phyloP scores from a whole-genome alignment of 805 yeast species.

The Cyberlindnera subsufficiens region DNA sequence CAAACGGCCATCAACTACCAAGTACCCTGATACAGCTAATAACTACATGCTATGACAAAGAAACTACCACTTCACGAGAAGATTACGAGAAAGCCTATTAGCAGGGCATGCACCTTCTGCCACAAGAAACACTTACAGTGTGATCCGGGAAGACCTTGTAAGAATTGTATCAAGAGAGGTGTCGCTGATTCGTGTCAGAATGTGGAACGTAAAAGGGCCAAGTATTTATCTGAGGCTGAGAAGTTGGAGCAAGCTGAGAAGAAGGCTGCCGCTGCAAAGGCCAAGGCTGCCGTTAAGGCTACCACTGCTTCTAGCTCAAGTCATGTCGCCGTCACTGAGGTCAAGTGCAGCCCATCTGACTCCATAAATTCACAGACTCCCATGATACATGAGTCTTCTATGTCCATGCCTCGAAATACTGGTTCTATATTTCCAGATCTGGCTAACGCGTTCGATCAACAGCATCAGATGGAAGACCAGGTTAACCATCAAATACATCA shows the following conservation, averaged over 20 bases:
- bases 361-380: background rate
- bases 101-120: constrained; percentile 68
- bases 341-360: background rate
- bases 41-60: constrained; percentile 49
- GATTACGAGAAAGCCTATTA: constrained; percentile 51
- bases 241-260: background rate
- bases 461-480: background rate
- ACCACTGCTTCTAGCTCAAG: background rate
- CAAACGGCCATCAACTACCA: too few species aligned
- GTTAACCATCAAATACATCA: background rate
- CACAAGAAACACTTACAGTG: constrained; percentile 72
- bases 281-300: too few species aligned
- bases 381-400: background rate
- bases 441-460: background rate
- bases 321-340: background rate
- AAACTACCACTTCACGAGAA: constrained; percentile 49
- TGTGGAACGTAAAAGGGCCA: constrained; percentile 47
- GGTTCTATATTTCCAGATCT: background rate
- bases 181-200: constrained; percentile 51
- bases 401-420: background rate
- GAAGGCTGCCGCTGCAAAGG: background rate
- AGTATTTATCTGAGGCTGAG: constrained; percentile 16
- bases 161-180: constrained; percentile 61
- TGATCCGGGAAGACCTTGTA: constrained; percentile 61
- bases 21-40: too few species aligned